Evolutionary conservation across 805 yeast species (phyloP).

Genomic region (Sungouiozyma ichnusensis): DNA sequence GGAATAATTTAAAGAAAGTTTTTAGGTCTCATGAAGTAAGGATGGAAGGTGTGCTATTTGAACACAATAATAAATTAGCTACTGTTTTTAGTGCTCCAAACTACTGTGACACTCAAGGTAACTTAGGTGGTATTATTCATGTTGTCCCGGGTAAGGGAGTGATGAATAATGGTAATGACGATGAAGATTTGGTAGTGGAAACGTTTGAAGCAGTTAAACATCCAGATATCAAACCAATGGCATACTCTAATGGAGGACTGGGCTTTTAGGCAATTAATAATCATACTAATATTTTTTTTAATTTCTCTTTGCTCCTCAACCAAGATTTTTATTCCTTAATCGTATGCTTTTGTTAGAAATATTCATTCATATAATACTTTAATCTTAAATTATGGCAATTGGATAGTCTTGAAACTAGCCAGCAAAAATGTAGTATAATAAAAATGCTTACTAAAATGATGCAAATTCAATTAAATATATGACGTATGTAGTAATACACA

Average conservation of each 20-base stretch:
- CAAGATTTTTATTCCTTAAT: too few species aligned
- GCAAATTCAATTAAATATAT: background rate
- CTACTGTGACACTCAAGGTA: conserved; percentile 88
- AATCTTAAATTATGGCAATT: too few species aligned
- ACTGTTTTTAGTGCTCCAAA: conserved; percentile 99
- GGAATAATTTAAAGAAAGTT: conserved; percentile 63
- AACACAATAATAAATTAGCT: conserved; percentile 75
- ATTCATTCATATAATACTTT: too few species aligned
- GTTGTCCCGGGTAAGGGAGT: conserved; percentile 34
- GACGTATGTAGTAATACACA: background rate
- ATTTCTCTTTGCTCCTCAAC: too few species aligned
- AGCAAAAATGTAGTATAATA: background rate
- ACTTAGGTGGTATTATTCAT: conserved; percentile 81
- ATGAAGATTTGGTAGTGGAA: conserved; percentile 40
- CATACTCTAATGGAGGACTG: conserved; percentile 52
- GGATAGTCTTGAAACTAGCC: background rate
- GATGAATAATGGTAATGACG: conserved; percentile 33
- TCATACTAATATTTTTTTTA: background rate
- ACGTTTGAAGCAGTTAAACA: conserved; percentile 78
- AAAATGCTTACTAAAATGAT: too few species aligned
- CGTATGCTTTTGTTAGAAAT: background rate
- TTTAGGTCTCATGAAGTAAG: conserved; percentile 94
- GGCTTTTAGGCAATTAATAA: conserved; percentile 17
- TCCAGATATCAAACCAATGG: conserved; percentile 92
- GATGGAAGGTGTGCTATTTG: conserved; percentile 79